A percentile compares a stretch with the other conserved stretches of the same genome.
These are phyloP conservation scores for Epichloe scottii DNA, from an alignment of 2,329 filamentous ascomycete genomes.

Conservation along the genomic window DNA sequence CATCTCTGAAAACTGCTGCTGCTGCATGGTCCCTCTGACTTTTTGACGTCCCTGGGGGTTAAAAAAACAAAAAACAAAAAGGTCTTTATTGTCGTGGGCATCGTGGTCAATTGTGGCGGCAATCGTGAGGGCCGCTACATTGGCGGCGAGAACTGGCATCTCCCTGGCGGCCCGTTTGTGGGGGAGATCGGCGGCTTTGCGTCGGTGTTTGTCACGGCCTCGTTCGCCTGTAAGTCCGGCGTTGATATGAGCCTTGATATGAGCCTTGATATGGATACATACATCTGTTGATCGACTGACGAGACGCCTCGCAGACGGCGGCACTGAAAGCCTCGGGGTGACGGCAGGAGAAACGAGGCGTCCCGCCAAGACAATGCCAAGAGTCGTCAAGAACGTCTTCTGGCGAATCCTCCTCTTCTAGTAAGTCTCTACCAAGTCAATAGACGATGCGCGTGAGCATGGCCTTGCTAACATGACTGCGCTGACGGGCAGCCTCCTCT, in stretches of 20 bases:
- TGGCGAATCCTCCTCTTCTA: slow-evolving; percentile 47
- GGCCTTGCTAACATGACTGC: not conserved
- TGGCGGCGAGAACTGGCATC: slow-evolving; percentile 44
- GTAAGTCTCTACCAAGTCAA: slow-evolving; percentile 24
- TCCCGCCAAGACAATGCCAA: slow-evolving; percentile 46
- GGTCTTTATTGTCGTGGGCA: slow-evolving; percentile 50
- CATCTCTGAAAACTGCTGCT: too few relatives aligned
- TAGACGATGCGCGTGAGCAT: too few relatives aligned
- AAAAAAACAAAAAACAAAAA: not conserved
- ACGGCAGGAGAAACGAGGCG: slow-evolving; percentile 55
- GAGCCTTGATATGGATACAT: too few relatives aligned
- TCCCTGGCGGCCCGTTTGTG: slow-evolving; percentile 50
- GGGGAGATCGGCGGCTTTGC: slow-evolving; percentile 53
- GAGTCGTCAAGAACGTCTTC: slow-evolving; percentile 53
- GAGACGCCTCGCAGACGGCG: slow-evolving; percentile 20
- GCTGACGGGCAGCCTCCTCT: slow-evolving; percentile 19
- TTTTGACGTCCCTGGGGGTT: not conserved
- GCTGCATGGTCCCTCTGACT: too few relatives aligned
- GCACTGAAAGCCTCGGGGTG: slow-evolving; percentile 53
- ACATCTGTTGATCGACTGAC: not conserved
- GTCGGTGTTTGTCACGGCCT: slow-evolving; percentile 40
- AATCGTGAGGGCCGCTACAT: slow-evolving; percentile 42
- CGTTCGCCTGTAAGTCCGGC: slow-evolving; percentile 39
- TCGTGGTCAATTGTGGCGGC: slow-evolving; percentile 39
- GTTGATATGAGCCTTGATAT: too few relatives aligned